These are phyloP conservation scores for Erodium maritimum DNA, from an alignment of 345 rosid species.

Conservation along the genomic window DNA sequence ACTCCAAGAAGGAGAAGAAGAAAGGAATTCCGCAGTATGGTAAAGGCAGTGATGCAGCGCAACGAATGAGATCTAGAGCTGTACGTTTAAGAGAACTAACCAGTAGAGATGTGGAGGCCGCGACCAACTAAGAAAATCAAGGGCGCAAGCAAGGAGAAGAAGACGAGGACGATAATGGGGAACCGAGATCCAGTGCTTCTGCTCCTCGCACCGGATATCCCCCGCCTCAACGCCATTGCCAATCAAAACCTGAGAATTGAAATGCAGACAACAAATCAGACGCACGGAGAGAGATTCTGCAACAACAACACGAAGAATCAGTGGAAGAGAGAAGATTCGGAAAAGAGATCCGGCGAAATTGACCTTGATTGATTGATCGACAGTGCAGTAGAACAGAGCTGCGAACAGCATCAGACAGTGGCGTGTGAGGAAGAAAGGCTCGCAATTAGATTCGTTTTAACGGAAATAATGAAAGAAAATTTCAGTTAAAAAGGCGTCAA, in stretches of 20 bases:
- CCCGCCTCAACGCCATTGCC: background rate
- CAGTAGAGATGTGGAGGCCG: slow-evolving; percentile 33
- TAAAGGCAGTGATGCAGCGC: background rate
- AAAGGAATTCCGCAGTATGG: background rate
- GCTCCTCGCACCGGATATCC: slow-evolving; percentile 1
- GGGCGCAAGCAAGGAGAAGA: slow-evolving; percentile 42
- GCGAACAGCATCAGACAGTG: no score
- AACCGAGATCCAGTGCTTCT: slow-evolving; percentile 46
- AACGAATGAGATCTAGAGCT: background rate
- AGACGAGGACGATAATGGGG: slow-evolving; percentile 16
- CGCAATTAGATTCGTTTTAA: no score
- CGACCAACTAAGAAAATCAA: slow-evolving; percentile 66
- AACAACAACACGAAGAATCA: background rate
- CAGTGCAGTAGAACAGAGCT: no score
- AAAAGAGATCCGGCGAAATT: no score
- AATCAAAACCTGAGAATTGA: background rate
- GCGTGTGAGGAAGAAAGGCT: no score
- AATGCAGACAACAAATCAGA: background rate
- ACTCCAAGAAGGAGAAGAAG: background rate
- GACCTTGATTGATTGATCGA: no score
- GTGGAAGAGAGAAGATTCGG: background rate
- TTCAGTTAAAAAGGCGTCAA: no score
- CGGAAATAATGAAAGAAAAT: no score
- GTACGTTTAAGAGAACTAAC: background rate
- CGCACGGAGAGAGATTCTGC: background rate